Evolutionary conservation across 352 stramenopile species (phyloP).

Genomic region (Ophiocytium majus): DNA sequence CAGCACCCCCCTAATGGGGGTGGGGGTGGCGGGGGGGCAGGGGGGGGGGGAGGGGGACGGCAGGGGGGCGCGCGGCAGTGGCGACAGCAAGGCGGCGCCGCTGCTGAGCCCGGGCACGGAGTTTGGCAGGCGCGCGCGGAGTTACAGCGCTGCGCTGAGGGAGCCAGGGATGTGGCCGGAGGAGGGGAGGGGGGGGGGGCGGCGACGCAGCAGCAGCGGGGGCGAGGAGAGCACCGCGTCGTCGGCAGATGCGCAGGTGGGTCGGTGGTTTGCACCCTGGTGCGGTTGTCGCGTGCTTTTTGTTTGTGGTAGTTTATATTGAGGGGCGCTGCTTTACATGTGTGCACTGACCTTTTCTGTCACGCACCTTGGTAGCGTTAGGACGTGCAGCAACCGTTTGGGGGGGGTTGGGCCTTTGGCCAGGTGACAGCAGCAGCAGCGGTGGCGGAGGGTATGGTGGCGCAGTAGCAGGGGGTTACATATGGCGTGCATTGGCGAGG

Average conservation of each 20-base stretch:
- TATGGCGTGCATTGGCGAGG: too few relatives aligned
- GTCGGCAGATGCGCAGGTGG: neutral
- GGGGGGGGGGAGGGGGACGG: neutral
- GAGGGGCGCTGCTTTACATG: too few relatives aligned
- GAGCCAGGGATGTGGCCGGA: neutral
- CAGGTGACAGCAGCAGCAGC: too few relatives aligned
- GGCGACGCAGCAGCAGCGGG: neutral
- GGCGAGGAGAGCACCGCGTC: neutral
- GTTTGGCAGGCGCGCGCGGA: constrained; percentile 7
- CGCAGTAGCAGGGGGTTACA: too few relatives aligned
- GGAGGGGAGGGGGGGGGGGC: neutral
- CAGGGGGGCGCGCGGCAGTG: neutral
- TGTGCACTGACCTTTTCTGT: too few relatives aligned
- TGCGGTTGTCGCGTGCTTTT: too few relatives aligned
- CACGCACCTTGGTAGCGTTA: too few relatives aligned
- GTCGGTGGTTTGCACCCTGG: too few relatives aligned
- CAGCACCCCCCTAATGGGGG: neutral
- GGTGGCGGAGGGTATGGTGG: too few relatives aligned
- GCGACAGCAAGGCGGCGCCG: constrained; percentile 27
- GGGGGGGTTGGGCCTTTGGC: too few relatives aligned
- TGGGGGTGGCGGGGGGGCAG: neutral
- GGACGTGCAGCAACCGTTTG: too few relatives aligned
- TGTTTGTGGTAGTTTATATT: too few relatives aligned
- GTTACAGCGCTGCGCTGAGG: constrained; percentile 11
- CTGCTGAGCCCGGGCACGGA: constrained; percentile 17